Percentiles rank a stretch among this genome's conserved stretches.
phyloP scores from a whole-genome alignment of 2,329 filamentous ascomycete species.

The Chaetomium olivaceum region DNA sequence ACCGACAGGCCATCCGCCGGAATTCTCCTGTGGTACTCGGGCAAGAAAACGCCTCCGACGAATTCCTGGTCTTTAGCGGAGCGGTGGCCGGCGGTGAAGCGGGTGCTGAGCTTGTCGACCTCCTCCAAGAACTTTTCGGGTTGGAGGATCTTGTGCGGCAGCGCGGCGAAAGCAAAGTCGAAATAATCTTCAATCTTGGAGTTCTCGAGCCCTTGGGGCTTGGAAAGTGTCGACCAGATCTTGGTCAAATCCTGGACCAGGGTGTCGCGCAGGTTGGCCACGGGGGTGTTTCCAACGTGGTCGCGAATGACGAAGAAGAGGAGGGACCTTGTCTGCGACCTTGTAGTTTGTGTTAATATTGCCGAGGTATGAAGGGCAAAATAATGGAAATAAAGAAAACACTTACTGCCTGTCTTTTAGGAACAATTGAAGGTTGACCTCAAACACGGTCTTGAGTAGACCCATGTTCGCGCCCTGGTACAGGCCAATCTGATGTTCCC shows the following conservation, averaged over 20 bases:
- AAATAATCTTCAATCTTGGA: conserved; percentile 96
- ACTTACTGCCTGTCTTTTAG: conserved; percentile 88
- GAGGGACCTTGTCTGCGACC: conserved; percentile 83
- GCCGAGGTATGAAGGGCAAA: no score
- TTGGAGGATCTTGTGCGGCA: conserved; percentile 96
- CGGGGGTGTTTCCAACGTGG: conserved; percentile 87
- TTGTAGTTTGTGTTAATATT: conserved; percentile 39
- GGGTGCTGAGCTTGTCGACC: conserved; percentile 73
- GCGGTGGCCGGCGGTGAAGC: conserved; percentile 81
- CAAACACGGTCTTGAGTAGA: conserved; percentile 95
- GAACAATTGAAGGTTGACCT: conserved; percentile 96
- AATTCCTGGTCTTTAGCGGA: conserved; percentile 73
- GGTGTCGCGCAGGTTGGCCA: conserved; percentile 86
- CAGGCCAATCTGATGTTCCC: conserved; percentile 97
- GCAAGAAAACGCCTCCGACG: conserved; percentile 79
- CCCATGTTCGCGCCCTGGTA: conserved; percentile 99
- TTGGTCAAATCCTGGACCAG: conserved; percentile 86
- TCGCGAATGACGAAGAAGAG: conserved; percentile 99
- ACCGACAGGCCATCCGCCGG: conserved; percentile 95
- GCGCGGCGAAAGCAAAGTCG: conserved; percentile 92
- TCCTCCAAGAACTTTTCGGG: conserved; percentile 85
- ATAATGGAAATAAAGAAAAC: not conserved
- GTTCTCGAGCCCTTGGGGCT: conserved; percentile 83
- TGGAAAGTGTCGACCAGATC: conserved; percentile 91
- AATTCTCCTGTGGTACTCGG: conserved; percentile 93